Conservation (phyloP, 75 land plant species). For the Picea glauca region DNA sequence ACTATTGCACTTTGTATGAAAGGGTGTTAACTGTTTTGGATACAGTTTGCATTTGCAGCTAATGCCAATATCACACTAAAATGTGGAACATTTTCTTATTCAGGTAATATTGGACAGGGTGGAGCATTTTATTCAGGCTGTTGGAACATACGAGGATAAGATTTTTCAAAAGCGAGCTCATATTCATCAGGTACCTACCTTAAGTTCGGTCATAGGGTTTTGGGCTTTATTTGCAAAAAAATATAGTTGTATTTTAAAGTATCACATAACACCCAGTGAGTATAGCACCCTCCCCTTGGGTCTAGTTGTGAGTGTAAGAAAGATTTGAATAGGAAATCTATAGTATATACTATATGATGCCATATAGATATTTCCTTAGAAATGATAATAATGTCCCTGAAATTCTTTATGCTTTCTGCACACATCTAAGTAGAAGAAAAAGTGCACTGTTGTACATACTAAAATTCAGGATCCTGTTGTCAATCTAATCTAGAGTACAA, state of each 20-base stretch:
- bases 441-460: not conserved
- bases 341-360: not conserved
- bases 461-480: not conserved
- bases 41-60: not conserved
- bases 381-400: not conserved
- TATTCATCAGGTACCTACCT: slow-evolving; percentile 20
- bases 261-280: no score
- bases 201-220: not conserved
- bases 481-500: not conserved
- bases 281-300: no score
- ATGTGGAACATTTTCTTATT: not conserved
- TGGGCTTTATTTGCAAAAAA: not conserved
- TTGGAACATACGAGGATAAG: slow-evolving; percentile 53
- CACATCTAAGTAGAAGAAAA: not conserved
- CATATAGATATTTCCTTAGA: not conserved
- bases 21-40: not conserved
- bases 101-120: slow-evolving; percentile 30
- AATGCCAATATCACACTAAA: not conserved
- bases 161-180: slow-evolving; percentile 59
- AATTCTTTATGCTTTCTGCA: not conserved
- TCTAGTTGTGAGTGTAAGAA: no score
- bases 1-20: not conserved
- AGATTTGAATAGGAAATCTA: no score
- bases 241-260: not conserved
- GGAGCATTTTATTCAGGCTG: slow-evolving; percentile 48